These are phyloP conservation scores for Puccinia coronata DNA, from an alignment of 1,284 basidiomycete species.

Conservation along the genomic window DNA sequence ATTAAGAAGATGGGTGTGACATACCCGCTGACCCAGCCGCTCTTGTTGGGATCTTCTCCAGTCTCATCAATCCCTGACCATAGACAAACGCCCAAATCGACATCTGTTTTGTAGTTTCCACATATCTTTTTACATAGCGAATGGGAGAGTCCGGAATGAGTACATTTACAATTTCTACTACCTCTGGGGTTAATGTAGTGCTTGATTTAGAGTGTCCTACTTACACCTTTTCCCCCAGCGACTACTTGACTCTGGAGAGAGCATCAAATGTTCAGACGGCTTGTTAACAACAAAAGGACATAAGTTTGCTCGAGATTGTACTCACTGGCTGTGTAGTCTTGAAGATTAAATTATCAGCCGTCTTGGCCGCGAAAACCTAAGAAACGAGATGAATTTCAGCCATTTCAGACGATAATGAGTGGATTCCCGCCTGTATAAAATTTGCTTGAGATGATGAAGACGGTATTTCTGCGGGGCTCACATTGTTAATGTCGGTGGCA, in stretches of 20 bases:
- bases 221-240: slow-evolving; percentile 13
- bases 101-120: slow-evolving; percentile 31
- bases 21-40: slow-evolving; percentile 32
- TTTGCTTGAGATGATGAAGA: too few relatives aligned
- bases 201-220: not conserved
- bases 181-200: too few relatives aligned
- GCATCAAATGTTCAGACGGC: not conserved
- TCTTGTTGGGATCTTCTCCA: slow-evolving; percentile 26
- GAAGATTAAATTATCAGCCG: slow-evolving; percentile 1
- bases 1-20: not conserved
- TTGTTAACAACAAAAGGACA: not conserved
- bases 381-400: not conserved
- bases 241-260: slow-evolving; percentile 20
- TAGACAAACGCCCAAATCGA: slow-evolving; percentile 22
- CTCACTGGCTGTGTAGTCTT: not conserved
- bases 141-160: not conserved
- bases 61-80: slow-evolving; percentile 35
- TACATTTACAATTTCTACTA: too few relatives aligned
- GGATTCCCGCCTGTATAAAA: too few relatives aligned
- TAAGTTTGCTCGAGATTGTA: not conserved
- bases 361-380: slow-evolving; percentile 21
- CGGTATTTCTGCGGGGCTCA: not conserved
- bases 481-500: not conserved
- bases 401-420: not conserved
- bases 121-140: not conserved